Base-by-base conservation (phyloP, 805 yeast genomes). In the Helenozyma baotianmanensis region DNA sequence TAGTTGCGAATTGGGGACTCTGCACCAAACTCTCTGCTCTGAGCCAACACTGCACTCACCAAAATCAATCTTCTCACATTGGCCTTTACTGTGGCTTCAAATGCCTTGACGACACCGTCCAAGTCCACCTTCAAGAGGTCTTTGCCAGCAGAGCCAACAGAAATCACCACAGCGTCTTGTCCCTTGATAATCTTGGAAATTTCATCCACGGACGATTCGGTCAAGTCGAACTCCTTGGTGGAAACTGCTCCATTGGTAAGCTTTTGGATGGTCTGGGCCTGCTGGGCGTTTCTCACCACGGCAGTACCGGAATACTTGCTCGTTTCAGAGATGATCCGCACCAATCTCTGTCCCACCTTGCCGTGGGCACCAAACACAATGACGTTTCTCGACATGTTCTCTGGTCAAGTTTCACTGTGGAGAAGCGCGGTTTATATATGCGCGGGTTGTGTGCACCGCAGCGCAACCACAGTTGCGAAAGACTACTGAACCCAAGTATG, bases 81-180 rank as follows among this genome's bases (percentile, higher is more conserved):
- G 12, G 66, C 71, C 27, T 46, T 38, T 26, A 67, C 68, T 7
- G 76, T 60, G 1, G 80, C 82, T 47, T 78, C 82, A 36, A 72
- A 62, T 2, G 70, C 64, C 48, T 74, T 74, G 21, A 74, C 73
- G 7, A 79, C 77, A 4, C 79, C 80, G 48, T 78, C 83, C 38
- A 77, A 57, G 45, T 79, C 85, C n/a, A 78, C 72, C 14, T 68
- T 58, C 32, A 76, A 59, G 6, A 68, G 44, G 11, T 73, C 72
- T 27, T 69, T 70, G 2, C 82, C 83, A 13, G 75, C 79, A 2
- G 81, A 75, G 7, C 84, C 84, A 0, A 81, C 83, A 24, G 72
- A 57, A 59, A 77, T 75, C 1, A 79, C 74, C 4, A 78, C 75
- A 7, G 77, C 76, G 43, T 74, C 76, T 23, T 61, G 64, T 3